A percentile compares a stretch with the other conserved stretches of the same genome.
Conservation (phyloP, 2,329 filamentous ascomycete genomes). For the Pseudogymnoascus sp. region DNA sequence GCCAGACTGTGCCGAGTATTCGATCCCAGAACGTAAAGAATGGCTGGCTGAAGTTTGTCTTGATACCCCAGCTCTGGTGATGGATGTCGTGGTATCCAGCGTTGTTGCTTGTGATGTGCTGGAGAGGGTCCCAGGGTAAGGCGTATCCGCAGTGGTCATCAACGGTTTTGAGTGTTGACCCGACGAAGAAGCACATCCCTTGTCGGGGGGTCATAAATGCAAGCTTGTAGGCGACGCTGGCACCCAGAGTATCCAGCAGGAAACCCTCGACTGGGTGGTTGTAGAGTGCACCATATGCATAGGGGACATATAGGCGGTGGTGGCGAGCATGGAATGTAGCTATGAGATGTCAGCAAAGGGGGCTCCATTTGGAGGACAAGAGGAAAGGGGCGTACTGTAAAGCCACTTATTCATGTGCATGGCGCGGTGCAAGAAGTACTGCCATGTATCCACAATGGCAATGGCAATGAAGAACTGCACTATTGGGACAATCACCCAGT, state of each 20-base stretch:
- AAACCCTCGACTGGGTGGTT: slow-evolving; percentile 95
- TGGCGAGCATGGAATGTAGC: slow-evolving; percentile 89
- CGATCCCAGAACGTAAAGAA: slow-evolving; percentile 96
- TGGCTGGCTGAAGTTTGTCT: slow-evolving; percentile 84
- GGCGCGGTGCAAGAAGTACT: slow-evolving; percentile 90
- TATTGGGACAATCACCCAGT: slow-evolving; percentile 67
- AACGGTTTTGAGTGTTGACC: slow-evolving; percentile 89
- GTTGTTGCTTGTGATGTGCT: slow-evolving; percentile 89
- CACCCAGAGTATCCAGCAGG: slow-evolving; percentile 81
- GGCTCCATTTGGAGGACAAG: background rate
- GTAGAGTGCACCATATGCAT: slow-evolving; percentile 93
- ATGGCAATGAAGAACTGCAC: slow-evolving; percentile 71
- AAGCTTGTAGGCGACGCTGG: slow-evolving; percentile 73
- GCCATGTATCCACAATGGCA: slow-evolving; percentile 85
- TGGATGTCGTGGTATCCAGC: slow-evolving; percentile 96
- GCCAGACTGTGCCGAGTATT: slow-evolving; percentile 56
- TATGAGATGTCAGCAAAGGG: slow-evolving; percentile 30
- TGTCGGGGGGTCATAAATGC: slow-evolving; percentile 78
- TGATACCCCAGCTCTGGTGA: slow-evolving; percentile 98
- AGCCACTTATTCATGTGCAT: slow-evolving; percentile 99
- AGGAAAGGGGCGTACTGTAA: slow-evolving; percentile 65
- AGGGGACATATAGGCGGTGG: slow-evolving; percentile 94
- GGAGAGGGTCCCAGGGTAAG: slow-evolving; percentile 91
- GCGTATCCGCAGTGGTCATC: slow-evolving; percentile 95
- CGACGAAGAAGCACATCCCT: slow-evolving; percentile 81